Evolutionary conservation across 2,329 filamentous ascomycete genomes (phyloP).

Genomic region (Penicillium sp.): DNA sequence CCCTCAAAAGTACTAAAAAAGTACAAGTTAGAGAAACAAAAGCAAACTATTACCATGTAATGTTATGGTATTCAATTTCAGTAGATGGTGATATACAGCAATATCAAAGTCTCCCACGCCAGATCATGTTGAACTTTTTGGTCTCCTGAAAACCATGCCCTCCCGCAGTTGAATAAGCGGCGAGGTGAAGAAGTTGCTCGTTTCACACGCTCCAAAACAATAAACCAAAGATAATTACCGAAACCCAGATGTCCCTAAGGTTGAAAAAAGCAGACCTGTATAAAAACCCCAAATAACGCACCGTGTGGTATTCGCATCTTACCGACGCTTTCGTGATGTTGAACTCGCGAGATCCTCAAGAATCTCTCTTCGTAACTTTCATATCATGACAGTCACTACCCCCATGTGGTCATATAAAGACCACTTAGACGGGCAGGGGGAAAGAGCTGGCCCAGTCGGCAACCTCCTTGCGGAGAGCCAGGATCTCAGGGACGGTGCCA

Average conservation of each 20-base stretch:
- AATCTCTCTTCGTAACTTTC: conserved; percentile 20
- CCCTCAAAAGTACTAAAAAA: neutral
- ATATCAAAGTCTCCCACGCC: conserved; percentile 16
- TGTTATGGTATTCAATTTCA: conserved; percentile 3
- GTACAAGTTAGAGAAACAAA: neutral
- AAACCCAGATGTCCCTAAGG: conserved; percentile 36
- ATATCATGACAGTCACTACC: conserved; percentile 10
- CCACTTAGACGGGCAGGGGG: conserved; percentile 65
- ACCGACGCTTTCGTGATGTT: conserved; percentile 34
- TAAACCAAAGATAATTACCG: conserved; percentile 25
- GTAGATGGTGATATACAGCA: conserved; percentile 13
- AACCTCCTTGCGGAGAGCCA: conserved; percentile 82
- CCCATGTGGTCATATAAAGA: conserved; percentile 1
- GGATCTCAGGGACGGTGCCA: conserved; percentile 75
- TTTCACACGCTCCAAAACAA: conserved; percentile 21
- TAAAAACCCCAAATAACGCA: conserved; percentile 35
- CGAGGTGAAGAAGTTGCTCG: conserved; percentile 19
- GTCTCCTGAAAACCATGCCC: conserved; percentile 16
- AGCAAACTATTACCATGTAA: neutral
- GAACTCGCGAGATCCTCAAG: conserved; percentile 27
- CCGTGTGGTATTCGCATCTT: conserved; percentile 20
- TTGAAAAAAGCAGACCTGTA: conserved; percentile 41
- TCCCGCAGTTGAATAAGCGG: conserved; percentile 23
- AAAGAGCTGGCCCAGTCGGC: conserved; percentile 79
- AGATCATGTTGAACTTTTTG: conserved; percentile 24